Evolutionary conservation across 2,329 filamentous ascomycete species (phyloP).

Genomic region (Ophiocordyceps australis): DNA sequence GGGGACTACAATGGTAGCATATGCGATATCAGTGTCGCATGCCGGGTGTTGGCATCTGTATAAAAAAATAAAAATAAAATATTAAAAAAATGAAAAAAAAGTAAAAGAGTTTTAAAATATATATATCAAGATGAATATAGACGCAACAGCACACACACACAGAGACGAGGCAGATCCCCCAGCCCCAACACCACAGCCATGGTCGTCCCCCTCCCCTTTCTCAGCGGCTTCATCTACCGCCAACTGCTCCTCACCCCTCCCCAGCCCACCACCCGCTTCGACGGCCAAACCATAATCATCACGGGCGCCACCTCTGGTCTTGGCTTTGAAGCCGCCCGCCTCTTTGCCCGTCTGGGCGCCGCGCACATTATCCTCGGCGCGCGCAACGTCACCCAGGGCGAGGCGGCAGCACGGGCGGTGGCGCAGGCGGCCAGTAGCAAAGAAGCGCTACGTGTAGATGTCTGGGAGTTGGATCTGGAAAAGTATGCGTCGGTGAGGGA

Average conservation of each 20-base stretch:
- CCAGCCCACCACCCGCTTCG: conserved; percentile 8
- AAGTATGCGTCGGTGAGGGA: conserved; percentile 24
- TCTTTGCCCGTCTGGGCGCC: conserved; percentile 12
- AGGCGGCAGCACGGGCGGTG: conserved; percentile 19
- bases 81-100: no score
- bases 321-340: conserved; percentile 16
- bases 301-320: conserved; percentile 18
- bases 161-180: no score
- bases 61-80: no score
- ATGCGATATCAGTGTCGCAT: no score
- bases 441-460: conserved; percentile 15
- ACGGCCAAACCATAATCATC: conserved; percentile 14
- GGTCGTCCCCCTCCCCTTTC: no score
- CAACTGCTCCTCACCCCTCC: conserved; percentile 3
- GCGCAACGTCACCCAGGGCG: conserved; percentile 10
- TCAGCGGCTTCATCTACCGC: conserved; percentile 2
- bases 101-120: no score
- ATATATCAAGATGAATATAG: no score
- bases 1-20: no score
- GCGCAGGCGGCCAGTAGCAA: conserved; percentile 3
- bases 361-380: conserved; percentile 17
- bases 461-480: conserved; percentile 30
- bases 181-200: no score
- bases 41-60: no score
- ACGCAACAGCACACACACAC: no score